A percentile compares a stretch with the other conserved stretches of the same genome.
Conservation (phyloP, 2,329 filamentous ascomycete species). For the Aspergillus hiratsukae region DNA sequence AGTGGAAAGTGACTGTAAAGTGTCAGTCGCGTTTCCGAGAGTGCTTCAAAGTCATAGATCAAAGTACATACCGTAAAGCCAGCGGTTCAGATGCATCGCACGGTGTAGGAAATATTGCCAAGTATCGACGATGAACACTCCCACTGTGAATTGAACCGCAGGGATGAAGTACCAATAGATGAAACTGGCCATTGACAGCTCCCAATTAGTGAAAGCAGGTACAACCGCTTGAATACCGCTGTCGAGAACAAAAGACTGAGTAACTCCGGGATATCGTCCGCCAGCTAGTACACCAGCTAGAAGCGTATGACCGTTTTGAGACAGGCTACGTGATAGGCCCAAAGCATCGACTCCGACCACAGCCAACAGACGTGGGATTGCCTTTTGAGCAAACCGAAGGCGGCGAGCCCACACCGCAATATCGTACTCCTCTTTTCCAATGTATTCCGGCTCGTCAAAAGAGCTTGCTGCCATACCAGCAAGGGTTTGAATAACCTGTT, state of each 20-base stretch:
- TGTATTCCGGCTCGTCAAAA: conserved; percentile 68
- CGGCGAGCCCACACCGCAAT: conserved; percentile 85
- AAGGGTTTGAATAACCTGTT: conserved; percentile 82
- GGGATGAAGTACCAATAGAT: conserved; percentile 80
- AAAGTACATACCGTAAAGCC: conserved; percentile 76
- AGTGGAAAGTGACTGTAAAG: conserved; percentile 75
- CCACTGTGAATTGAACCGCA: conserved; percentile 68
- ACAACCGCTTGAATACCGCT: conserved; percentile 48
- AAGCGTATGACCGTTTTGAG: conserved; percentile 61
- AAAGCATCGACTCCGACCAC: conserved; percentile 71
- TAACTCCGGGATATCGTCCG: conserved; percentile 72
- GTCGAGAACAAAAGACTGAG: conserved; percentile 52
- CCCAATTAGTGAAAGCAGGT: conserved; percentile 79
- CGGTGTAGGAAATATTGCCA: conserved; percentile 99
- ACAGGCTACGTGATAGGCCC: conserved; percentile 70
- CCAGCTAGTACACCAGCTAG: conserved; percentile 73
- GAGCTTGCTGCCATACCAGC: conserved; percentile 64
- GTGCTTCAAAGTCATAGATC: neutral
- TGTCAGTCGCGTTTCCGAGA: neutral
- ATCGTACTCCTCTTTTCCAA: conserved; percentile 78
- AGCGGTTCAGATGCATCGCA: conserved; percentile 95
- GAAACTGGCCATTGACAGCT: conserved; percentile 66
- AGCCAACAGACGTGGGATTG: conserved; percentile 67
- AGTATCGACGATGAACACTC: conserved; percentile 75
- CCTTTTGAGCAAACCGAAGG: conserved; percentile 71